Evolutionary conservation across 2,329 filamentous ascomycete genomes (phyloP).

Genomic region (Colletotrichum horii): DNA sequence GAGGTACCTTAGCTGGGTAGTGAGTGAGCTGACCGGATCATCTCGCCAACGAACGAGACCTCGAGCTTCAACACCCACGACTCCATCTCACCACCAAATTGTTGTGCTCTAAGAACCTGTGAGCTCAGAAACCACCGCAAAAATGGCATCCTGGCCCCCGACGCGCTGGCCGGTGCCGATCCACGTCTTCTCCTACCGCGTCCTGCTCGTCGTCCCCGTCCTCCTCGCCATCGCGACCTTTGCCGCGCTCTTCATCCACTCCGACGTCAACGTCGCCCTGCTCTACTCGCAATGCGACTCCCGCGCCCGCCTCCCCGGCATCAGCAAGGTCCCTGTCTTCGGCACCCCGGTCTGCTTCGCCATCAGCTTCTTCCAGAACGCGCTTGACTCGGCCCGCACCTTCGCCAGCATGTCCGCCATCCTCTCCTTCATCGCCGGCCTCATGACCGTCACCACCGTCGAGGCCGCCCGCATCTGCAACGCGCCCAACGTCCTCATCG

Average conservation of each 20-base stretch:
- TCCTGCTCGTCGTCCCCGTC: conserved; percentile 55
- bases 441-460: conserved; percentile 54
- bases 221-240: conserved; percentile 49
- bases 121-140: not conserved
- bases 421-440: conserved; percentile 49
- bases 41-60: not conserved
- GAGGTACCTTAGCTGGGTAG: rapidly evolving
- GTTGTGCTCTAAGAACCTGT: not conserved
- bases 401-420: conserved; percentile 45
- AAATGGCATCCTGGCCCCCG: not conserved
- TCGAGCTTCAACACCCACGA: not conserved
- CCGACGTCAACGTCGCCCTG: conserved; percentile 55
- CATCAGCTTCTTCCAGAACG: conserved; percentile 53
- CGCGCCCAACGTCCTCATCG: conserved; percentile 37
- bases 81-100: no score
- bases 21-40: not conserved
- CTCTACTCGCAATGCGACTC: conserved; percentile 61
- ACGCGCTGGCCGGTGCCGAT: conserved; percentile 47
- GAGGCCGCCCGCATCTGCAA: conserved; percentile 53
- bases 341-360: conserved; percentile 54
- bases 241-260: conserved; percentile 46
- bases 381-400: conserved; percentile 45
- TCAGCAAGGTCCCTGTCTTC: conserved; percentile 50
- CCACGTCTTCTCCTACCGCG: conserved; percentile 57
- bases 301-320: conserved; percentile 45